Base-by-base conservation (phyloP, 2,329 filamentous ascomycete species). In the Falciphora oryzae region DNA sequence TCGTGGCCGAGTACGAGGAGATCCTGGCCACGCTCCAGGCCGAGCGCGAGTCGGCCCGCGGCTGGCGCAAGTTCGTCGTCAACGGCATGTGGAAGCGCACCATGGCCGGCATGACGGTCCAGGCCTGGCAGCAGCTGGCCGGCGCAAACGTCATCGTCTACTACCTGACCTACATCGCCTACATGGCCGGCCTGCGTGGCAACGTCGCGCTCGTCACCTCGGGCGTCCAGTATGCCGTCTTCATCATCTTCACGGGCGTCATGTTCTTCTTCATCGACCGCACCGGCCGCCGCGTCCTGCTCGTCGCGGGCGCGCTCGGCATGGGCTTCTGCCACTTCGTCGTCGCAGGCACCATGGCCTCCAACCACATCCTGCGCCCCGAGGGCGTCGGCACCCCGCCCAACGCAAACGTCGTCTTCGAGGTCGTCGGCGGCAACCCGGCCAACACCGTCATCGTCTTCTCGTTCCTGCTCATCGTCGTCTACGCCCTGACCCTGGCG, bases 401-500 rank as follows among this genome's bases (percentile, higher is more conserved):
- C 60, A 72, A 71, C 65, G 70, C 70, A n/a, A 87, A 85, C 69
- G 79, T 86, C 25, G 73, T 81, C 63, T 82, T 87, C 68, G 71
- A 73, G 62, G 83, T 87, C 3, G 75, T 70, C 56, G 44, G 70
- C 0, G 85, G 83, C 25, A 66, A 77, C 0, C 78, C 84, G 16
- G 83, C 86, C 27, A 81, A 88, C 70, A 83, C 83, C 2, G 84
- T 90, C 64, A 89, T 89, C 67, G 84, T 84, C 27, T 88, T 89
- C 69, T 85, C 82, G 62, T 89, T 88, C 71, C 78, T 89, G 22
- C 80, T 89, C 65, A 84, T 88, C 70, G 80, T 88, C 68, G 78
- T 86, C 67, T 89, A 89, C 71, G 83, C 84, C 1, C 76, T 88
- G n/a, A 89, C 85, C 0, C 79, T 87, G 25, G 86, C 85, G 0